Base-by-base conservation (phyloP, 1,284 basidiomycete genomes). In the Microbotryum silenes-acaulis region DNA sequence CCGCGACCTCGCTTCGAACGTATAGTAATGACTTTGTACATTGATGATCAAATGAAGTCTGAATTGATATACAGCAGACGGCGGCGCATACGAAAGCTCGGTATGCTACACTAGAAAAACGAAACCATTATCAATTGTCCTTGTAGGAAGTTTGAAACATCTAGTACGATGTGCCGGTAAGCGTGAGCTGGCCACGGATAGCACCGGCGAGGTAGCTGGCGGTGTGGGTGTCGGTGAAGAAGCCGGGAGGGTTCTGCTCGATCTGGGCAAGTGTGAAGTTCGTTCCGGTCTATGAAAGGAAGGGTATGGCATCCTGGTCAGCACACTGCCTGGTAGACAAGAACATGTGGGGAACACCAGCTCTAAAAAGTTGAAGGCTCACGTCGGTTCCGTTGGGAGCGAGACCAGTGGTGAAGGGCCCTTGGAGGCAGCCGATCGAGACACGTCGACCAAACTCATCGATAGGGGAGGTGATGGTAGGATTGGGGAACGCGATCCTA, bases 171-270 rank as follows among this genome's bases (percentile, higher is more conserved):
- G 54, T 55, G 21, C 54, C 54, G 16, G 46, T 54, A 27, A 67
- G 51, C 47, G 62, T 51, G 51, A 76, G 65, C 65, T 77, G 75
- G 33, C 74, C 76, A 31, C 76, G 71, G 60, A 77, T 71, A 45
- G 76, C 76, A 42, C 76, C 76, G 18, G 75, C 72, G 18, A 67
- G 42, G 68, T 67, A 74, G 42, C 61, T 57, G 33, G 60, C 65
- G 20, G 74, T 76, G 70, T 76, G 75, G 4, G 70, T 70, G 60
- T 76, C 75, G 59, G 73, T 71, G 67, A 75, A 75, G 74, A 76
- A 75, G 1, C 56, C 70, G 21, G 70, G 54, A 9, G 74, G 72
- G 67, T 73, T 70, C 37, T 64, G 67, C 69, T 76, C 75, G 60
- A 75, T 73, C 54, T 67, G 57, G 27, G 69, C 54, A 50, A 74